Conservation (phyloP, 345 rosid genomes). For the Murraya koenigii region DNA sequence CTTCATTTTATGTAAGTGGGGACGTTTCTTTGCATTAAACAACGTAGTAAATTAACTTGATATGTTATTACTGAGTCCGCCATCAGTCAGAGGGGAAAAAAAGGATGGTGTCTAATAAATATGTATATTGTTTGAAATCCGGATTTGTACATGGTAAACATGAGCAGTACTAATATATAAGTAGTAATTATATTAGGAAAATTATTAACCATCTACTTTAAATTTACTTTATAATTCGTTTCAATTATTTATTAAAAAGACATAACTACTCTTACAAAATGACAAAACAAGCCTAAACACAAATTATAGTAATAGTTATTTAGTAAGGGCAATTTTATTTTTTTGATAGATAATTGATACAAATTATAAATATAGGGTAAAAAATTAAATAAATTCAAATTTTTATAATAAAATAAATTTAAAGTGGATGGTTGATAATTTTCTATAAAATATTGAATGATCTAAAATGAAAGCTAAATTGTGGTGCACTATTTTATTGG, state of each 20-base stretch:
- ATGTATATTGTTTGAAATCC: neutral
- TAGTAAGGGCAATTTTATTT: too few relatives aligned
- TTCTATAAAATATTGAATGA: neutral
- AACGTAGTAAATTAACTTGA: neutral
- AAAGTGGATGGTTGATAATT: too few relatives aligned
- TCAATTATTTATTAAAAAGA: too few relatives aligned
- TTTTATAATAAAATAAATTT: too few relatives aligned
- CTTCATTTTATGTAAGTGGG: constrained; percentile 1
- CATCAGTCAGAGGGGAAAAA: neutral
- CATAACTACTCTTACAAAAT: too few relatives aligned
- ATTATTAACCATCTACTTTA: rapidly evolving
- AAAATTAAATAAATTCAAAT: too few relatives aligned
- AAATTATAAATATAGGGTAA: rapidly evolving
- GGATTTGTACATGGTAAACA: neutral
- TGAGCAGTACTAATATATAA: neutral
- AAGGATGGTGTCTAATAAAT: neutral
- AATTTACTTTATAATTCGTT: rapidly evolving
- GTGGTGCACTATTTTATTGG: neutral
- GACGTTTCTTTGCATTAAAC: constrained; percentile 16
- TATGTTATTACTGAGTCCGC: neutral
- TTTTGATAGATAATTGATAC: too few relatives aligned
- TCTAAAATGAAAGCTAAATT: neutral
- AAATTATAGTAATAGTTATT: too few relatives aligned
- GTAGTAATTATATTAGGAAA: too few relatives aligned
- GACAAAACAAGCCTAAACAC: too few relatives aligned